Conservation (phyloP, 192 early-diverging fungal genomes). For the Phycomyces blakesleeanus region DNA sequence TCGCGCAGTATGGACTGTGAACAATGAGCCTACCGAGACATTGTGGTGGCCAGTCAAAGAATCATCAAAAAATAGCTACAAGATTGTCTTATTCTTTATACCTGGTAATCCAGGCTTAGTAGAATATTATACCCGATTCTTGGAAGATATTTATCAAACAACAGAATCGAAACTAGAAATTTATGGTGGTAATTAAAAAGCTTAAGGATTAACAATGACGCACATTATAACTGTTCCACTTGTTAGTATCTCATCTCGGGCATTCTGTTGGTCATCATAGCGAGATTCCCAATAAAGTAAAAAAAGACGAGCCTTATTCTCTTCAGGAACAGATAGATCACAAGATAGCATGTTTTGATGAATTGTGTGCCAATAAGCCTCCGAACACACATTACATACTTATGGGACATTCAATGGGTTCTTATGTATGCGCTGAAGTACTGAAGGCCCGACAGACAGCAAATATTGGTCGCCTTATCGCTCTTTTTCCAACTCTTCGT, state of each 20-base stretch:
- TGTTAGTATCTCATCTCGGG: constrained; percentile 56
- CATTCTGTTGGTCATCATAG: constrained; percentile 48
- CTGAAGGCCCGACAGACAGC: constrained; percentile 60
- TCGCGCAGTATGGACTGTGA: constrained; percentile 27
- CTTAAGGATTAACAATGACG: not conserved
- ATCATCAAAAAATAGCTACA: constrained; percentile 4
- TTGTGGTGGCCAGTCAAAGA: constrained; percentile 33
- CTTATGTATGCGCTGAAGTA: constrained; percentile 51
- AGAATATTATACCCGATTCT: constrained; percentile 79
- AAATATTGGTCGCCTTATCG: constrained; percentile 60
- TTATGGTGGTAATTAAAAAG: constrained; percentile 44
- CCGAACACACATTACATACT: constrained; percentile 47
- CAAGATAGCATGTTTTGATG: constrained; percentile 63
- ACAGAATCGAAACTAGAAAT: constrained; percentile 54
- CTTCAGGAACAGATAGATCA: constrained; percentile 64
- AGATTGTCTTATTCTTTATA: constrained; percentile 51
- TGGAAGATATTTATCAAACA: constrained; percentile 49
- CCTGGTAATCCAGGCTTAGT: constrained; percentile 79
- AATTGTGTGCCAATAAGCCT: constrained; percentile 44
- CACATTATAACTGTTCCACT: not conserved
- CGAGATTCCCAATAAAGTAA: not conserved
- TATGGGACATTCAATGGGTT: constrained; percentile 66
- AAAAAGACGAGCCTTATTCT: constrained; percentile 31
- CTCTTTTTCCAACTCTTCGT: constrained; percentile 79
- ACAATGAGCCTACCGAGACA: constrained; percentile 36